Conservation (phyloP, 176 grass and related monocot species). For the Oryza officinalis region DNA sequence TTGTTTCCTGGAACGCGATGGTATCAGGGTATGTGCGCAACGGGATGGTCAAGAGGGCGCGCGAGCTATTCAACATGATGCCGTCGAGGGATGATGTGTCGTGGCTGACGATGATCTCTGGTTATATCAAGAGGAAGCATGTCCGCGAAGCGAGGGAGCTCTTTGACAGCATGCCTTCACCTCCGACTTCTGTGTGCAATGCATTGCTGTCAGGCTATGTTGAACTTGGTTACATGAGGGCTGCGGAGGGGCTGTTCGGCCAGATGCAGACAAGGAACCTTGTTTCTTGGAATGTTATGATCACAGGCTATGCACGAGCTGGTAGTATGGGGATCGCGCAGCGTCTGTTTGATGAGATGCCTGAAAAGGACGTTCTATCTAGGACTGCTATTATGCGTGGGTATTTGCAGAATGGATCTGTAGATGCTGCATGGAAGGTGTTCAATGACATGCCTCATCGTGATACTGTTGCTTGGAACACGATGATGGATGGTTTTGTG, state of each 20-base stretch:
- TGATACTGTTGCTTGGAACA: conserved; percentile 73
- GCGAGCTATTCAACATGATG: background rate
- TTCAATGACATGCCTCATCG: conserved; percentile 63
- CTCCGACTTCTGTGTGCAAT: background rate
- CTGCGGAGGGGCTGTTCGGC: conserved; percentile 58
- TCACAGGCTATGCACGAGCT: conserved; percentile 51
- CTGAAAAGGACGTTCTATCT: conserved; percentile 58
- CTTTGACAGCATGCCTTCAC: background rate
- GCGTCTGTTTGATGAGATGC: conserved; percentile 61
- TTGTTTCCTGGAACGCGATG: background rate
- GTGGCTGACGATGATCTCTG: background rate
- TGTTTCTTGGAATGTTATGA: conserved; percentile 71
- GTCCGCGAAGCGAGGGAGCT: background rate
- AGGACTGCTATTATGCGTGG: conserved; percentile 65
- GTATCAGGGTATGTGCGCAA: background rate
- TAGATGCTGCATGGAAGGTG: conserved; percentile 50
- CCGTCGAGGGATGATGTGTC: background rate
- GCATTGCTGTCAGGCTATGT: background rate
- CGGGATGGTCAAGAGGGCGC: background rate
- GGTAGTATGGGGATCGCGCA: conserved; percentile 52
- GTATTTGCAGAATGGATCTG: conserved; percentile 57
- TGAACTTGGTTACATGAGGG: conserved; percentile 33
- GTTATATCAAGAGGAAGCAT: background rate
- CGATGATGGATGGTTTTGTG: conserved; percentile 70
- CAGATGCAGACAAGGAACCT: conserved; percentile 45